A percentile compares a stretch with the other conserved stretches of the same genome.
Evolutionary conservation across 2,329 filamentous ascomycete genomes (phyloP).

Genomic region (Ophiostoma pallidulum): DNA sequence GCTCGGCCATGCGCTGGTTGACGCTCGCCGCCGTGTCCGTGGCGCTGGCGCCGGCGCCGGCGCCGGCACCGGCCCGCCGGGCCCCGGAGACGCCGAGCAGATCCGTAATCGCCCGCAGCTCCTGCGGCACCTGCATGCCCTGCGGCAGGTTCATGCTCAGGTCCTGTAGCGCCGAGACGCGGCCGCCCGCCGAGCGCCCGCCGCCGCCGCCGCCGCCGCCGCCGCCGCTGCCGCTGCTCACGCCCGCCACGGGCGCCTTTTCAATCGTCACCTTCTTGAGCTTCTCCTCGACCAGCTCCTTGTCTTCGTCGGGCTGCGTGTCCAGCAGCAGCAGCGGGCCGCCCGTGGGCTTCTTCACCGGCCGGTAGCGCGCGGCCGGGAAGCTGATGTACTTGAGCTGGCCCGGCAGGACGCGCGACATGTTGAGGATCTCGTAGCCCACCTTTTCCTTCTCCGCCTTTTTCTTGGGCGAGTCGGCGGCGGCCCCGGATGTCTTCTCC

Average conservation of each 20-base stretch:
- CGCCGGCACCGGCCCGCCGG: no score
- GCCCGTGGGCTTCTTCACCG: constrained; percentile 85
- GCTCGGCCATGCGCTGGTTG: not conserved
- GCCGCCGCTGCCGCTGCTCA: constrained; percentile 13
- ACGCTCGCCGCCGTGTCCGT: no score
- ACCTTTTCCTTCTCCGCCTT: constrained; percentile 93
- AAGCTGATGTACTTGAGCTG: constrained; percentile 97
- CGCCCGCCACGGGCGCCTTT: constrained; percentile 46
- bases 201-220: constrained; percentile 14
- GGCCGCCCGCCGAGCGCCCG: not conserved
- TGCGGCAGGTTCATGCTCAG: no score
- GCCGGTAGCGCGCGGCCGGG: constrained; percentile 80
- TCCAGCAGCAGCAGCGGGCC: constrained; percentile 89
- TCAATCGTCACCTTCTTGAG: constrained; percentile 68
- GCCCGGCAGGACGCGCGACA: constrained; percentile 84
- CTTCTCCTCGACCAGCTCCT: constrained; percentile 81
- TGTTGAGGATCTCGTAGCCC: constrained; percentile 92
- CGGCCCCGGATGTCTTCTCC: no score
- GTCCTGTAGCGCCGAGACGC: no score
- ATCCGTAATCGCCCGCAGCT: no score
- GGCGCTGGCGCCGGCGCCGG: no score
- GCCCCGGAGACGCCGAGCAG: no score
- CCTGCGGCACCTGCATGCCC: no score
- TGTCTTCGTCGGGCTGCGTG: constrained; percentile 66
- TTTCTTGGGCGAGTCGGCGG: no score